A percentile compares a stretch with the other conserved stretches of the same genome.
These are phyloP conservation scores for Neonectria neomacrospora DNA, from an alignment of 2,329 filamentous ascomycete genomes.

Conservation along the genomic window DNA sequence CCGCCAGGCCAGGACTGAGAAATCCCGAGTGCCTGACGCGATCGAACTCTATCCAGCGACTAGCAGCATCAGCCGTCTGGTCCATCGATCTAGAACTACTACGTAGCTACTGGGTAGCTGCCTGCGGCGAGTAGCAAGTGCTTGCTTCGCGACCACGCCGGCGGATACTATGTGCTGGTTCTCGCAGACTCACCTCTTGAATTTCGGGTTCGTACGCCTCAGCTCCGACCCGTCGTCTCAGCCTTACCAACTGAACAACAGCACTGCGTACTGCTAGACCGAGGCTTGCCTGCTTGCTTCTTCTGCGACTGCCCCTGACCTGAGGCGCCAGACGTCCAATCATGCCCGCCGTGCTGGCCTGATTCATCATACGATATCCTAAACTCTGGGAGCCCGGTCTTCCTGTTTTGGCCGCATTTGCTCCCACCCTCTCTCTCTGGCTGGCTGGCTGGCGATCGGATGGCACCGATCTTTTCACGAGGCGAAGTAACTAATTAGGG, in stretches of 20 bases:
- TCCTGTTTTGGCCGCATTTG: slow-evolving; percentile 22
- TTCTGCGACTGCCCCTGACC: slow-evolving; percentile 20
- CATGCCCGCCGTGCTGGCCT: slow-evolving; percentile 32
- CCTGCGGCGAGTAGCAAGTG: background rate
- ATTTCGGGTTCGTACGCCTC: slow-evolving; percentile 28
- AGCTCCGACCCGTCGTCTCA: slow-evolving; percentile 40
- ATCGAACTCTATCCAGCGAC: slow-evolving; percentile 22
- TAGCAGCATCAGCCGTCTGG: slow-evolving; percentile 16
- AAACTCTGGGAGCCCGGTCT: slow-evolving; percentile 18
- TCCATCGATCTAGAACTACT: slow-evolving; percentile 11
- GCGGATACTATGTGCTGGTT: slow-evolving; percentile 31
- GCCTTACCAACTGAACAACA: slow-evolving; percentile 40
- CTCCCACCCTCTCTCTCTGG: slow-evolving; percentile 11
- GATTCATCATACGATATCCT: slow-evolving; percentile 43
- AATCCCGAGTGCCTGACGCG: slow-evolving; percentile 17
- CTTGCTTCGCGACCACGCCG: slow-evolving; percentile 7
- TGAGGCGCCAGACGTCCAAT: slow-evolving; percentile 27
- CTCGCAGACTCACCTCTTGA: slow-evolving; percentile 17
- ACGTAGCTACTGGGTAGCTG: background rate
- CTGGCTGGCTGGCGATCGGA: slow-evolving; percentile 25
- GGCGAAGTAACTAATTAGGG: slow-evolving; percentile 2
- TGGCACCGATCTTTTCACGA: slow-evolving; percentile 28
- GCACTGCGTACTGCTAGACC: slow-evolving; percentile 10
- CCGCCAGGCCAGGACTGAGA: background rate
- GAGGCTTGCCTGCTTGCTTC: slow-evolving; percentile 36